Percentiles rank a stretch among this genome's conserved stretches.
Conservation (phyloP, 2,329 filamentous ascomycete genomes). For the Lecanosticta acicola region DNA sequence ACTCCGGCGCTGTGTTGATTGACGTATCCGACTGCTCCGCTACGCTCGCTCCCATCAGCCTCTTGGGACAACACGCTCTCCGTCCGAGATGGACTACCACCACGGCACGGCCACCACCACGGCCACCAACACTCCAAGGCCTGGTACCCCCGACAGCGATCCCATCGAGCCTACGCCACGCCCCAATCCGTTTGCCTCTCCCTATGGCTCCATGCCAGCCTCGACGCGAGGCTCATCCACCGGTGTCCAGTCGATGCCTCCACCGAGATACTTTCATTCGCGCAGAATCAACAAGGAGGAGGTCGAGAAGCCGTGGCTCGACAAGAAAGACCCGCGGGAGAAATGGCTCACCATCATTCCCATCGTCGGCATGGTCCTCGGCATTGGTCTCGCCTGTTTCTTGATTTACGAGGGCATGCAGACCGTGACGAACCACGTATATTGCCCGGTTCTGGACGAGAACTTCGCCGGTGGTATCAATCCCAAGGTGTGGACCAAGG, state of each 20-base stretch:
- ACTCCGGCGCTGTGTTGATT: too few relatives aligned
- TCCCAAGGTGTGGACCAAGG: slow-evolving; percentile 62
- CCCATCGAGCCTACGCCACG: slow-evolving; percentile 26
- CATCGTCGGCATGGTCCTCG: slow-evolving; percentile 63
- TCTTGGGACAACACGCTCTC: background rate
- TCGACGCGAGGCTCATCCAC: slow-evolving; percentile 41
- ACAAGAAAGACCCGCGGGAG: slow-evolving; percentile 68
- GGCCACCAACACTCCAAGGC: slow-evolving; percentile 33
- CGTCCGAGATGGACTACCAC: slow-evolving; percentile 24
- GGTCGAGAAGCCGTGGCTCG: slow-evolving; percentile 69
- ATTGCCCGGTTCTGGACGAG: slow-evolving; percentile 63
- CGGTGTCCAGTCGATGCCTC: slow-evolving; percentile 27
- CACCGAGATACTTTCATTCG: slow-evolving; percentile 62
- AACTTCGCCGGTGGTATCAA: slow-evolving; percentile 55
- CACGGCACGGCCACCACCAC: slow-evolving; percentile 27
- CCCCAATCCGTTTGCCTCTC: slow-evolving; percentile 35
- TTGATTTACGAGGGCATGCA: slow-evolving; percentile 69
- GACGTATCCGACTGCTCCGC: too few relatives aligned
- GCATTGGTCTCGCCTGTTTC: slow-evolving; percentile 62
- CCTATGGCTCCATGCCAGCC: slow-evolving; percentile 40
- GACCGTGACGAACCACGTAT: slow-evolving; percentile 68
- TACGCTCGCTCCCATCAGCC: background rate
- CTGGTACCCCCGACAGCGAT: slow-evolving; percentile 35
- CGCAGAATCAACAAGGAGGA: slow-evolving; percentile 66
- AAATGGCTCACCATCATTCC: slow-evolving; percentile 84